Evolutionary conservation across 139 green algal species (phyloP), one percentile per base, ranked within the genome.

Genomic region (Closterium sp.): DNA sequence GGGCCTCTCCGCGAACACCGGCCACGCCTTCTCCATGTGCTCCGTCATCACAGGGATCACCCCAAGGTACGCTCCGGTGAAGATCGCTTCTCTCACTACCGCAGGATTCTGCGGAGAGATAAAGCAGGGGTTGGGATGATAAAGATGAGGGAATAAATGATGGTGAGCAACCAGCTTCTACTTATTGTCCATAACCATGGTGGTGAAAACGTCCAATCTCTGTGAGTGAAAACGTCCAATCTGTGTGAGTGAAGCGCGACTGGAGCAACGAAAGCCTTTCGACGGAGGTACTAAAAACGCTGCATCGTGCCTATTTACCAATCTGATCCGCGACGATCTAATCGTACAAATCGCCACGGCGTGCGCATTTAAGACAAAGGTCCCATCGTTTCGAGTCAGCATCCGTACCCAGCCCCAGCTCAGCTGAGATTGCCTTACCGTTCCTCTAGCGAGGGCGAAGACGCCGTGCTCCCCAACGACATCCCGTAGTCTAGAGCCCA

Each of bases 71-170:
- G 81, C 84, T 3, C 86, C 76, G 9, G 91, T 92, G 91, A 94
- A 95, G 25, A 95, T 34, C 19, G 85, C 69, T 34, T 95, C 92
- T 33, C 92, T 35, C 32, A 94, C 66, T 1, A 95, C 33, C 21
- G 91, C 91, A 34, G 91, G 91, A 31, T 25, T 35, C 91, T 93
- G 89, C 84, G 23, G 19, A 4, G 32, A 43, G 10, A 9, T 10
- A 34, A 36, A 25, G 76, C 21, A 86, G 83, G 16, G 12, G n/a
- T n/a, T n/a, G n/a, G n/a, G 55, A 19, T 76, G 55, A 76, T 76
- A 1, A 76, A 28, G 16, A 1, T 0, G 55, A 76, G 12, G 55
- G 55, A 19, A 76, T 2, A 19, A n/a, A 76, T 1, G 55, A 28
- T 76, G 55, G 12, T 28, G 12, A 76, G 55, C 55, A 76, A n/a